Evolutionary conservation across 495 filamentous ascomycete genomes (phyloP).

Genomic region (Neurospora sp.): DNA sequence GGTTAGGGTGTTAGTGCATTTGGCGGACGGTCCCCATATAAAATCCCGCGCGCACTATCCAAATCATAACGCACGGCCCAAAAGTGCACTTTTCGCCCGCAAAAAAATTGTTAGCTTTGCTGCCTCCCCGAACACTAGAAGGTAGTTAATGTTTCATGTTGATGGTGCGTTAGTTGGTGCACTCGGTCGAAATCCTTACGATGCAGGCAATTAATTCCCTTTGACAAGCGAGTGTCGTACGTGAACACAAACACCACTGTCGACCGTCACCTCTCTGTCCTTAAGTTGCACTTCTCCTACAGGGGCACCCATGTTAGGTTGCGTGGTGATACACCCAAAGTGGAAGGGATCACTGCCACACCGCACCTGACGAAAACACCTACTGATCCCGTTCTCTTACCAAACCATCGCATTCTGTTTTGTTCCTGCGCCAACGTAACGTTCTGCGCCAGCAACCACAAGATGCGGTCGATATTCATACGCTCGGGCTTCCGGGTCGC

Average conservation of each 20-base stretch:
- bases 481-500: conserved; percentile 8
- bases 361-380: neutral
- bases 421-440: neutral
- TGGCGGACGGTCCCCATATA: no score
- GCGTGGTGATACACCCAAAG: neutral
- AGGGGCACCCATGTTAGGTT: neutral
- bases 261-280: neutral
- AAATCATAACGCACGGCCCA: no score
- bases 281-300: neutral
- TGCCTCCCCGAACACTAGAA: no score
- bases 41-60: no score
- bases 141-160: no score
- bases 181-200: neutral
- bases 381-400: no score
- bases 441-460: neutral
- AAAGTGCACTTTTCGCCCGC: no score
- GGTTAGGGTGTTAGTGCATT: no score
- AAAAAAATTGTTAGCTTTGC: no score
- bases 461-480: neutral
- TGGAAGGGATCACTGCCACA: neutral
- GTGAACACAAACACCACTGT: neutral
- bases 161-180: neutral
- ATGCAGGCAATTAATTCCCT: neutral
- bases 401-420: neutral
- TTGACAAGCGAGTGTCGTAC: neutral